A percentile compares a stretch with the other conserved stretches of the same genome.
phyloP scores from a whole-genome alignment of 2,329 filamentous ascomycete species.

The Aspergillus ibericus region DNA sequence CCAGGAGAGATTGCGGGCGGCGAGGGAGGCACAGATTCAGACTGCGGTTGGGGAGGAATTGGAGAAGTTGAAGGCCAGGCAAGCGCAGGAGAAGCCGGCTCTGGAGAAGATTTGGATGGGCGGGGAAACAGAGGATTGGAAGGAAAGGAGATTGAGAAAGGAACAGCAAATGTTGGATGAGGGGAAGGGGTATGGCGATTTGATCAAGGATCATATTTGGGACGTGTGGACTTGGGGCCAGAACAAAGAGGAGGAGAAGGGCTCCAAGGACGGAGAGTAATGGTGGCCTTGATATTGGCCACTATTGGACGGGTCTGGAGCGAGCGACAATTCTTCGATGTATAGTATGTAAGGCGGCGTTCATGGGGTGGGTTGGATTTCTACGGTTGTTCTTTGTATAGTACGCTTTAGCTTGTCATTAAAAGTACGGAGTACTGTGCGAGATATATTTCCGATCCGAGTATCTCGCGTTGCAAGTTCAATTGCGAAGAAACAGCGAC shows the following conservation, averaged over 20 bases:
- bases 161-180: slow-evolving; percentile 45
- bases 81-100: slow-evolving; percentile 31
- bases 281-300: neutral
- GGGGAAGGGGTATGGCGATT: slow-evolving; percentile 46
- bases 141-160: slow-evolving; percentile 41
- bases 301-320: neutral
- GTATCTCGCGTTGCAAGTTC: no score
- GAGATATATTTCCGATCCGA: no score
- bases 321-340: neutral
- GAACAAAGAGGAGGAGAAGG: slow-evolving; percentile 9
- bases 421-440: no score
- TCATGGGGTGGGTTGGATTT: neutral
- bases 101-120: slow-evolving; percentile 42
- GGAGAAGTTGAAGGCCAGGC: slow-evolving; percentile 34
- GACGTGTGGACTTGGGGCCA: slow-evolving; percentile 47
- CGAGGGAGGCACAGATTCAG: slow-evolving; percentile 27
- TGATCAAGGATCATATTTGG: slow-evolving; percentile 49
- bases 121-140: slow-evolving; percentile 45
- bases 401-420: no score
- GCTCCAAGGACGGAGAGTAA: neutral
- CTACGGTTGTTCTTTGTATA: neutral
- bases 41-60: slow-evolving; percentile 29
- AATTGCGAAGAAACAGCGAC: no score
- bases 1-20: slow-evolving; percentile 32
- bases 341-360: neutral